phyloP scores from a whole-genome alignment of 257 asterid species.

The Plectranthus barbatus region DNA sequence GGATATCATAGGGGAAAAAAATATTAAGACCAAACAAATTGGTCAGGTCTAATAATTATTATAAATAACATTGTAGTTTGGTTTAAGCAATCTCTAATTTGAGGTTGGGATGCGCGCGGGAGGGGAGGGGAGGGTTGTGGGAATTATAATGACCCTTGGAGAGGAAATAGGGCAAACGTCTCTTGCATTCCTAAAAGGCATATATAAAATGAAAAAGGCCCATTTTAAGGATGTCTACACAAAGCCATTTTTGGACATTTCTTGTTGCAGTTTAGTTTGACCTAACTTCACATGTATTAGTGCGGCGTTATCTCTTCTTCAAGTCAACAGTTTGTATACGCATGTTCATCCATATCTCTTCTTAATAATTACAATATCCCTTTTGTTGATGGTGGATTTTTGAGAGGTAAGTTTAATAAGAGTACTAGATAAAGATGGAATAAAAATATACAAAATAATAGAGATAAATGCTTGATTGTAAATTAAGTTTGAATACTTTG shows the following conservation, averaged over 20 bases:
- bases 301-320: conserved; percentile 15
- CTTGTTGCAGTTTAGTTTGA: conserved; percentile 14
- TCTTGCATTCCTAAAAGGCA: conserved; percentile 9
- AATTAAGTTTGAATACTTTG: too few relatives aligned
- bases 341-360: conserved; percentile 11
- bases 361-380: too few relatives aligned
- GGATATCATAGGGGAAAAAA: too few relatives aligned
- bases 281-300: conserved; percentile 18
- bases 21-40: too few relatives aligned
- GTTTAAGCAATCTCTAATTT: not conserved
- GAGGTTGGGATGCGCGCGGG: not conserved
- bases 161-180: conserved; percentile 25
- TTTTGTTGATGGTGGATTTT: too few relatives aligned
- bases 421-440: too few relatives aligned
- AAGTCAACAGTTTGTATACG: conserved; percentile 16
- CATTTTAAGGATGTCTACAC: conserved; percentile 12
- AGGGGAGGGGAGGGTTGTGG: not conserved
- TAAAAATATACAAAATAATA: too few relatives aligned
- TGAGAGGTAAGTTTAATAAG: too few relatives aligned
- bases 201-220: not conserved
- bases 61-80: not conserved
- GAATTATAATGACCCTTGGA: conserved; percentile 15
- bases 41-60: not conserved
- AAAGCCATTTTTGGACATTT: conserved; percentile 19
- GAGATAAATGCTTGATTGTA: too few relatives aligned